These are phyloP conservation scores for Zygnema cylindricum DNA, from an alignment of 139 green algal genomes.

Conservation along the genomic window DNA sequence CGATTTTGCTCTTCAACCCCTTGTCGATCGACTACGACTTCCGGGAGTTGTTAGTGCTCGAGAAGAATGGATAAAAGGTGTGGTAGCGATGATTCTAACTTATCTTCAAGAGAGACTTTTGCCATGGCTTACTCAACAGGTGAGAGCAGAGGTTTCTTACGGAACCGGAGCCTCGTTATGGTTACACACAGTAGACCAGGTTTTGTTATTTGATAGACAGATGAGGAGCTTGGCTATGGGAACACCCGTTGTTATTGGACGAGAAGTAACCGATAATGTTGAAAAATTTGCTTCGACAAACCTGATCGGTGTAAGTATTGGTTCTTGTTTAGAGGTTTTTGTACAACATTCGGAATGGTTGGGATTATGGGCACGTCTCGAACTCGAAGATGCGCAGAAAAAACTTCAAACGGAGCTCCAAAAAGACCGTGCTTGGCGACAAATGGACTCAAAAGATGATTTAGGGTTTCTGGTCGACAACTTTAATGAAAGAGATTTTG, in stretches of 20 bases:
- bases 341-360: constrained; percentile 1
- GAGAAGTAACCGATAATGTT: not conserved
- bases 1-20: constrained; percentile 10
- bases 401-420: constrained; percentile 12
- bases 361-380: not conserved
- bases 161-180: not conserved
- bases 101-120: constrained; percentile 10
- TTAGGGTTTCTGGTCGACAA: not conserved
- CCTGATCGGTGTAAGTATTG: not conserved
- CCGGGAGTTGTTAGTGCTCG: not conserved
- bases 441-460: not conserved
- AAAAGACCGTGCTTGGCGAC: constrained; percentile 4
- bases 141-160: constrained; percentile 1
- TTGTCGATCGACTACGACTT: constrained; percentile 1
- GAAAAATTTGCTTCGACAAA: not conserved
- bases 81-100: not conserved
- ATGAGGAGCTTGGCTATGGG: constrained; percentile 24
- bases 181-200: constrained; percentile 30
- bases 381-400: constrained; percentile 17
- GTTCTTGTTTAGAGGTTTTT: not conserved
- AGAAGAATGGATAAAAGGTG: constrained; percentile 29
- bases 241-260: not conserved
- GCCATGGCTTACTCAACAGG: constrained; percentile 4
- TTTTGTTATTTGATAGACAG: constrained; percentile 1
- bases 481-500: not conserved